These are phyloP conservation scores for Cylindrotheca closterium DNA, from an alignment of 108 stramenopile genomes.

Conservation along the genomic window DNA sequence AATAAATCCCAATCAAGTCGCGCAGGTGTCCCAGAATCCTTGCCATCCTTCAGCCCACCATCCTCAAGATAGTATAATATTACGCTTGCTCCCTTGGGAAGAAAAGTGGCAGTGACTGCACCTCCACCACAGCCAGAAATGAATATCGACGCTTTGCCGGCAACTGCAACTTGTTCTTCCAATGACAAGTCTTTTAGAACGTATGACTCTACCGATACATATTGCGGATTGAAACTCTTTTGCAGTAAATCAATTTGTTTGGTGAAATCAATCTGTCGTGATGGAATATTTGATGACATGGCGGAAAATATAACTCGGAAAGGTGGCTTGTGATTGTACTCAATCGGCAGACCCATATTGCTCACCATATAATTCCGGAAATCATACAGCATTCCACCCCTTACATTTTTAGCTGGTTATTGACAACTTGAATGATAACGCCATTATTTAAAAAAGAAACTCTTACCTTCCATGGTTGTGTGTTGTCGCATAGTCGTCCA, in stretches of 20 bases:
- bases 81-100: slow-evolving; percentile 43
- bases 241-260: slow-evolving; percentile 29
- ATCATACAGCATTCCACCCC: slow-evolving; percentile 47
- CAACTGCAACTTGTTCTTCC: slow-evolving; percentile 43
- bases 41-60: slow-evolving; percentile 29
- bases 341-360: slow-evolving; percentile 37
- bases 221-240: slow-evolving; percentile 20
- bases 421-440: no score
- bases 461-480: slow-evolving; percentile 53
- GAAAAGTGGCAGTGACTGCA: slow-evolving; percentile 54
- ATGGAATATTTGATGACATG: slow-evolving; percentile 31
- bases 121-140: slow-evolving; percentile 55
- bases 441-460: no score
- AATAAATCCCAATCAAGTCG: slow-evolving; percentile 61
- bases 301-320: slow-evolving; percentile 51
- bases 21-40: slow-evolving; percentile 31
- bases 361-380: slow-evolving; percentile 58
- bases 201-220: slow-evolving; percentile 35
- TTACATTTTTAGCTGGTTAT: no score
- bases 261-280: slow-evolving; percentile 34
- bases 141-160: slow-evolving; percentile 41
- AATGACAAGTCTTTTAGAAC: slow-evolving; percentile 42
- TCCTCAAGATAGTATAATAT: slow-evolving; percentile 44
- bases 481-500: slow-evolving; percentile 43
- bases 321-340: slow-evolving; percentile 22